These are phyloP conservation scores for Akanthomyces dipterigenus DNA, from an alignment of 2,329 filamentous ascomycete species.

Conservation along the genomic window DNA sequence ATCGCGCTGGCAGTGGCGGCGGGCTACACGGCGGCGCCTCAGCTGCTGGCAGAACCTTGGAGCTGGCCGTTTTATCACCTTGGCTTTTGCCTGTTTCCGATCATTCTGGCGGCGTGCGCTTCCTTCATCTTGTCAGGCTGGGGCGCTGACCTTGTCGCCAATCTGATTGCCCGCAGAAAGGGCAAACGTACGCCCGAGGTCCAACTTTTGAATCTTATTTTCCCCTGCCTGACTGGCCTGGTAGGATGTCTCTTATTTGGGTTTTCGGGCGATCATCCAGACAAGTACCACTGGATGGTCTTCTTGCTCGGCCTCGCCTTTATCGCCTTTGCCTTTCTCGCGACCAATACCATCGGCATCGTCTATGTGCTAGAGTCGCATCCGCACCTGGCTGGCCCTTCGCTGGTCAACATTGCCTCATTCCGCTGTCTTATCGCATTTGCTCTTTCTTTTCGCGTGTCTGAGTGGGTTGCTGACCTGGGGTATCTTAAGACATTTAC, in stretches of 20 bases:
- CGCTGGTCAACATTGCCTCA: conserved; percentile 28
- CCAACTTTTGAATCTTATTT: conserved; percentile 23
- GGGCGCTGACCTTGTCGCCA: conserved; percentile 22
- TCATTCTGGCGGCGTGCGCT: conserved; percentile 14
- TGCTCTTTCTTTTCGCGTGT: conserved; percentile 22
- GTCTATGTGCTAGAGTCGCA: conserved; percentile 28
- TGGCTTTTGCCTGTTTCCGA: conserved; percentile 22
- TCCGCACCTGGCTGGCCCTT: conserved; percentile 20
- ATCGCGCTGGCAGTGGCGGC: conserved; percentile 23
- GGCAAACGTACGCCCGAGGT: conserved; percentile 26
- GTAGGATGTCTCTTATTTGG: conserved; percentile 26
- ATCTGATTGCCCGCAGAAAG: conserved; percentile 21
- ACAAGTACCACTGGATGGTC: conserved; percentile 20
- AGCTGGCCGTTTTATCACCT: conserved; percentile 24
- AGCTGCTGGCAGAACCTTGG: conserved; percentile 18
- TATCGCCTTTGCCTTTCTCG: conserved; percentile 22
- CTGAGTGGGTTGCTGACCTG: conserved; percentile 20
- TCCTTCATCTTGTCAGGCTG: conserved; percentile 22
- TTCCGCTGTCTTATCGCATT: conserved; percentile 24
- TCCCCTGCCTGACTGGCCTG: conserved; percentile 24
- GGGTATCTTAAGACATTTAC: conserved; percentile 22
- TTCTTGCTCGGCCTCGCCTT: conserved; percentile 21
- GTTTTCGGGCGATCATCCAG: conserved; percentile 18
- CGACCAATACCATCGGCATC: conserved; percentile 21
- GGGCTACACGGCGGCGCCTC: conserved; percentile 17